phyloP scores from a whole-genome alignment of 305 asterid species.

The Fraxinus baroniana region DNA sequence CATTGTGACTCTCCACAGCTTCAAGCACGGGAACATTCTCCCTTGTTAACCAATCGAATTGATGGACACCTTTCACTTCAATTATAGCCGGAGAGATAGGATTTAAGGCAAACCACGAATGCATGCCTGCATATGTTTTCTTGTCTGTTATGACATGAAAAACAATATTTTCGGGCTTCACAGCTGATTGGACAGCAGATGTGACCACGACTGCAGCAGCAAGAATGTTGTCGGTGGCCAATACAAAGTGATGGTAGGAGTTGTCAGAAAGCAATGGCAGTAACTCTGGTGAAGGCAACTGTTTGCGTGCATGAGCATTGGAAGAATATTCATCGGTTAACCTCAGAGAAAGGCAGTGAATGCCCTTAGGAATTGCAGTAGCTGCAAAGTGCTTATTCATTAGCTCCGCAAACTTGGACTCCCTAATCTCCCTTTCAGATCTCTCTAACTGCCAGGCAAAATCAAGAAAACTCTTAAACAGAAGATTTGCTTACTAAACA shows the following conservation, averaged over 20 bases:
- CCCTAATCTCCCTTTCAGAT: constrained; percentile 83
- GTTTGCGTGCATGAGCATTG: constrained; percentile 96
- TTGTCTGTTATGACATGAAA: constrained; percentile 98
- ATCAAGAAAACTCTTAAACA: constrained; percentile 17
- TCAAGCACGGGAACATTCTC: constrained; percentile 98
- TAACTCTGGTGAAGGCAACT: constrained; percentile 95
- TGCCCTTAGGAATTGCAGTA: constrained; percentile 85
- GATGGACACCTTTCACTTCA: constrained; percentile 98
- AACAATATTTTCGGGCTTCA: constrained; percentile 71
- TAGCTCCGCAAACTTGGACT: constrained; percentile 79
- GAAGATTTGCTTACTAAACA: constrained; percentile 8
- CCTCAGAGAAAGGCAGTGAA: constrained; percentile 87
- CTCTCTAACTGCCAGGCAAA: constrained; percentile 73
- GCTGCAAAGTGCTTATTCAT: constrained; percentile 97
- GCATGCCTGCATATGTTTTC: constrained; percentile 99
- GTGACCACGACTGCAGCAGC: constrained; percentile 95
- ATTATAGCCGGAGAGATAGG: constrained; percentile 84
- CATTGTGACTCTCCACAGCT: constrained; percentile 89
- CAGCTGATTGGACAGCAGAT: constrained; percentile 80
- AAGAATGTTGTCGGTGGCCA: constrained; percentile 92
- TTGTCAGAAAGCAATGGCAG: constrained; percentile 95
- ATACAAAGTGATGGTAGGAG: constrained; percentile 79
- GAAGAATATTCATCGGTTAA: constrained; percentile 97
- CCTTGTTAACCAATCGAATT: constrained; percentile 97
- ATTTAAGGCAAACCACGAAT: constrained; percentile 97